A percentile compares a stretch with the other conserved stretches of the same genome.
These are phyloP conservation scores for Malassezia sympodialis DNA, from an alignment of 1,284 basidiomycete species.

Conservation along the genomic window DNA sequence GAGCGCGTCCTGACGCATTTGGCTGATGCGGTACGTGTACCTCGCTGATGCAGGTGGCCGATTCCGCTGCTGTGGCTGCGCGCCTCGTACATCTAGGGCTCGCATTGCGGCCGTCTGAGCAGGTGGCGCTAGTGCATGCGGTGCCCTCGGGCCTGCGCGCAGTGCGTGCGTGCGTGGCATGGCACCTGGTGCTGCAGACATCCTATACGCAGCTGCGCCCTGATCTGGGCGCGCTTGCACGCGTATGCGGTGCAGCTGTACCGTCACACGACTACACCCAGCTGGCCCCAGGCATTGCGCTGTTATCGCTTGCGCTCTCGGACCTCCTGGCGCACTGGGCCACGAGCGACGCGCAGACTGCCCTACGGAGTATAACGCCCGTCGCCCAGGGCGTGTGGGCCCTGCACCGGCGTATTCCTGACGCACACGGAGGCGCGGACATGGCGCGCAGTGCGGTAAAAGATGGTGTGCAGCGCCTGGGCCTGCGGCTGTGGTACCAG, in stretches of 20 bases:
- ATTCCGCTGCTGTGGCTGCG: not conserved
- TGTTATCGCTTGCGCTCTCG: not conserved
- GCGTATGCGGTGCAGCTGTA: not conserved
- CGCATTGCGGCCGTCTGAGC: not conserved
- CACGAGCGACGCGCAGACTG: not conserved
- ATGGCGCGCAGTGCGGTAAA: not conserved
- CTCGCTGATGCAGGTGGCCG: not conserved
- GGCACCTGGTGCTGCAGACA: not conserved
- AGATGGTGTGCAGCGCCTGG: constrained; percentile 14
- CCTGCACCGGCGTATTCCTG: not conserved
- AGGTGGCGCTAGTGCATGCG: not conserved
- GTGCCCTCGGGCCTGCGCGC: not conserved
- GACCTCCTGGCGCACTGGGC: not conserved
- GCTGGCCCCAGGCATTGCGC: not conserved
- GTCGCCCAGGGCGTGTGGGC: not conserved
- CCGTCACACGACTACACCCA: not conserved
- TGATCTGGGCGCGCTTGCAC: not conserved
- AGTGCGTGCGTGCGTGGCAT: not conserved
- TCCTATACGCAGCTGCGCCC: not conserved
- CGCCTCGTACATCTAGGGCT: not conserved
- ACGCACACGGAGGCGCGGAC: constrained; percentile 2
- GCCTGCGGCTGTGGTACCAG: constrained; percentile 17
- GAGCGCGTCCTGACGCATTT: not conserved
- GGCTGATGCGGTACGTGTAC: not conserved
- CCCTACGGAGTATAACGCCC: not conserved